These are phyloP conservation scores for Calonectria pauciramosa DNA, from an alignment of 2,329 filamentous ascomycete species.

Conservation along the genomic window DNA sequence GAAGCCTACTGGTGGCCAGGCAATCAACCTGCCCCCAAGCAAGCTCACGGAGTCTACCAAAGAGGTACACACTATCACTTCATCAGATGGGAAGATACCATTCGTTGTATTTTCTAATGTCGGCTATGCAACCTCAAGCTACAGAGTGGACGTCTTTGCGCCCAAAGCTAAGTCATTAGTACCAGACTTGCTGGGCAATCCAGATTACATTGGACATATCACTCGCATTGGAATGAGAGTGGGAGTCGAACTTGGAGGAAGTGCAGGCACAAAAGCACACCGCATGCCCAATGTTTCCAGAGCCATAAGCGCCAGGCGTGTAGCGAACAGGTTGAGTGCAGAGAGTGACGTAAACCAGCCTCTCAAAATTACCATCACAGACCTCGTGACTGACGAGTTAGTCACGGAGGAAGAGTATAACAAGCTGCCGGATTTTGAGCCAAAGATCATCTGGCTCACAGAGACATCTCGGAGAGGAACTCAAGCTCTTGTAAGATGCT, in stretches of 20 bases:
- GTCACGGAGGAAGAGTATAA: background rate
- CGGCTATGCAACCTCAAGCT: conserved; percentile 12
- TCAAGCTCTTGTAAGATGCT: no score
- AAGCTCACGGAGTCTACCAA: background rate
- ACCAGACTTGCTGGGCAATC: background rate
- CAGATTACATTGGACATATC: conserved; percentile 20
- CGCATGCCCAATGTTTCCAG: background rate
- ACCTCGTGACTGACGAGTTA: background rate
- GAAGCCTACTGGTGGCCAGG: background rate
- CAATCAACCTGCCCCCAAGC: background rate
- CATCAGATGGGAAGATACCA: background rate
- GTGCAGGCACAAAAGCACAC: background rate
- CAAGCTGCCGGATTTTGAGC: background rate
- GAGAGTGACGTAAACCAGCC: background rate
- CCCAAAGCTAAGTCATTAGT: background rate
- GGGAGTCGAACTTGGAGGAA: background rate
- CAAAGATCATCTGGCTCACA: background rate
- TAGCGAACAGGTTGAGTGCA: background rate
- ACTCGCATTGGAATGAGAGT: conserved; percentile 15
- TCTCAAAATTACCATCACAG: background rate
- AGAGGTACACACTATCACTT: no score
- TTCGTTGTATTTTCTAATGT: conserved; percentile 9
- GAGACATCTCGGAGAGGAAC: background rate
- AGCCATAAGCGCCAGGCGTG: background rate
- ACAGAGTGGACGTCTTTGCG: conserved; percentile 18